Evolutionary conservation across 2,329 filamentous ascomycete genomes (phyloP), one percentile per base, ranked within the genome.

Genomic region (Macrophomina tecta): DNA sequence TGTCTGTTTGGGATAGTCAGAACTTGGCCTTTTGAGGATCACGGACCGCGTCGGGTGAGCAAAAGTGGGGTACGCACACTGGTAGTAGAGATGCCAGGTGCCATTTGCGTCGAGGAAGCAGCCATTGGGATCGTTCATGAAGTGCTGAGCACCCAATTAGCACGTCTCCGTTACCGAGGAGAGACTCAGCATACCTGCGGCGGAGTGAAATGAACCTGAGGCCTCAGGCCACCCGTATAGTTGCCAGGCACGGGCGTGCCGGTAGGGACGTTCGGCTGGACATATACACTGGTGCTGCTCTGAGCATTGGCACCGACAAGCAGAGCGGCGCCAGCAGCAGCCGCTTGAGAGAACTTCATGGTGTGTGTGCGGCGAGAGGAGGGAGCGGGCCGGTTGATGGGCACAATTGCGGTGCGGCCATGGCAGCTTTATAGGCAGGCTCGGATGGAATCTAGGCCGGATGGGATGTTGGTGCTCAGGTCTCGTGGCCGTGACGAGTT

Each of bases 51-150:
- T 18, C 28, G 16, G 16, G 23, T 5, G 28, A 18, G 23, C 5
- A 23, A 36, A 40, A 6, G 4, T 32, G 42, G 48, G 53, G 14
- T 18, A 42, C 66, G 9, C 77, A 79, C 83, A 88, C 73, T 90
- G 88, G 71, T 90, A 91, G 76, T 90, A 90, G 1, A 89, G 70
- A 72, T 90, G 89, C 75, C 85, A 91, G 0, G 81, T 79, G 4
- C 86, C 87, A 65, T 87, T 80, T 2, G 76, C 80, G 69, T 89
- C 86, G 5, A 83, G 73, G 68, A 89, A 88, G 78, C 89, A 82
- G 70, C 88, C 88, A 76, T 90, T 90, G 1, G 88, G 87, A 70
- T 90, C 88, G 69, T 89, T 89, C 81, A 86, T 84, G 69, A 83
- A 85, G 51, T 42, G 14, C 53, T 64, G 5, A 28, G 23, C 2